A percentile compares a stretch with the other conserved stretches of the same genome.
Evolutionary conservation across 345 rosid genomes (phyloP).

Genomic region (Salix purpurea): DNA sequence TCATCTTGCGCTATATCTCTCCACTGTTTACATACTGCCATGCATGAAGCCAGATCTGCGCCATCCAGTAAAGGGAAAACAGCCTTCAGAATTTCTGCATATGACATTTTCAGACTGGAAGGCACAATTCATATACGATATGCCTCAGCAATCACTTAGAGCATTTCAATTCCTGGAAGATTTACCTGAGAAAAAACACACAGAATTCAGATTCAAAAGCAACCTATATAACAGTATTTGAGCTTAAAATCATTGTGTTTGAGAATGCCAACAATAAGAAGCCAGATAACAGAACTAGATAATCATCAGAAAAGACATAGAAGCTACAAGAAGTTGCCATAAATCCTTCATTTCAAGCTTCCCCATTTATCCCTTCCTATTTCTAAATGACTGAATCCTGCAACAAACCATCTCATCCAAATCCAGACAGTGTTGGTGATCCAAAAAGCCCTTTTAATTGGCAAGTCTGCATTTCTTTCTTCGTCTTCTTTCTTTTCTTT

Average conservation of each 20-base stretch:
- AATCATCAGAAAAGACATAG: neutral
- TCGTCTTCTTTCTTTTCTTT: neutral
- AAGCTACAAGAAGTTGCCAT: neutral
- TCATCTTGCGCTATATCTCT: slow-evolving; percentile 71
- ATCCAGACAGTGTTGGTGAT: neutral
- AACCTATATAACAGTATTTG: neutral
- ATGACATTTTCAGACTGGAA: slow-evolving; percentile 40
- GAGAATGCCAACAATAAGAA: neutral
- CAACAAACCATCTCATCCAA: too few species aligned
- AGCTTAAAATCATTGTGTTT: neutral
- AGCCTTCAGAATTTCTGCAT: slow-evolving; percentile 66
- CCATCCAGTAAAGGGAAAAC: slow-evolving; percentile 83
- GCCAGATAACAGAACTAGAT: neutral
- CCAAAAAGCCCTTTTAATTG: neutral
- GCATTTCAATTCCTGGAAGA: neutral
- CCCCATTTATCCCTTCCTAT: neutral
- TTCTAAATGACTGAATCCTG: neutral
- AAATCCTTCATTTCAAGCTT: neutral
- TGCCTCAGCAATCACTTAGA: slow-evolving; percentile 13
- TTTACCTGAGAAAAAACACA: neutral
- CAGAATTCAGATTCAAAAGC: slow-evolving; percentile 2
- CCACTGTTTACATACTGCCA: slow-evolving; percentile 81
- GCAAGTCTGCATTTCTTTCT: neutral
- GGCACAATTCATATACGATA: slow-evolving; percentile 5
- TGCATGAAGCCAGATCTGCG: slow-evolving; percentile 67